Evolutionary conservation across 805 yeast genomes (phyloP).

Genomic region (Cyberlindnera euphorbiiphila): DNA sequence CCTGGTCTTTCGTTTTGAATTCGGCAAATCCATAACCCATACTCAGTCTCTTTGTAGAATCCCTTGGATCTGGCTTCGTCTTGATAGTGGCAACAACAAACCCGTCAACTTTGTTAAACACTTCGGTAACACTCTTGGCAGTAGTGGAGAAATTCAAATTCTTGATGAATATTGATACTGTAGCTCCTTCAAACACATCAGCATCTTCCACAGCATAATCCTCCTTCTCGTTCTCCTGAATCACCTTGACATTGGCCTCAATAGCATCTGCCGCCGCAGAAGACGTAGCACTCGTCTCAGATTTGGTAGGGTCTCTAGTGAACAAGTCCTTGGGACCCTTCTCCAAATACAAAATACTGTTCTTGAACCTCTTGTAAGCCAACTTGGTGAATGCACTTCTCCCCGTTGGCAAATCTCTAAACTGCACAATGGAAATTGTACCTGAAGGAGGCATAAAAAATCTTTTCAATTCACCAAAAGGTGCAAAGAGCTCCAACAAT

Average conservation of each 20-base stretch:
- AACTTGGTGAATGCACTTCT: slow-evolving; percentile 86
- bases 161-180: slow-evolving; percentile 86
- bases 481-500: slow-evolving; percentile 73
- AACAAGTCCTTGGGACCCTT: slow-evolving; percentile 89
- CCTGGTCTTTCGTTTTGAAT: slow-evolving; percentile 73
- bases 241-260: slow-evolving; percentile 19
- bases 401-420: slow-evolving; percentile 75
- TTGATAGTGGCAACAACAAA: slow-evolving; percentile 79
- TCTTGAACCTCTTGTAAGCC: slow-evolving; percentile 84
- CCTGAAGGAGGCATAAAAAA: slow-evolving; percentile 95
- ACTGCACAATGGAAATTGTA: slow-evolving; percentile 91
- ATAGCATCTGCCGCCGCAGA: slow-evolving; percentile 30
- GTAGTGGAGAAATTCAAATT: slow-evolving; percentile 86
- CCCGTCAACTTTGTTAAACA: slow-evolving; percentile 72
- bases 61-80: slow-evolving; percentile 83
- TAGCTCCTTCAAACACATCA: slow-evolving; percentile 57
- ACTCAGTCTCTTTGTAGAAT: slow-evolving; percentile 61
- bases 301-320: slow-evolving; percentile 46
- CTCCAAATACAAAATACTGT: slow-evolving; percentile 82
- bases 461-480: slow-evolving; percentile 75
- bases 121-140: slow-evolving; percentile 45
- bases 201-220: slow-evolving; percentile 35
- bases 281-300: slow-evolving; percentile 20
- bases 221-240: slow-evolving; percentile 27
- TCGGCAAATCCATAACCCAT: slow-evolving; percentile 99